Evolutionary conservation across 306 rosid genomes (phyloP), one percentile per base, ranked within the genome.

Genomic region (Dalbergia oliveri): DNA sequence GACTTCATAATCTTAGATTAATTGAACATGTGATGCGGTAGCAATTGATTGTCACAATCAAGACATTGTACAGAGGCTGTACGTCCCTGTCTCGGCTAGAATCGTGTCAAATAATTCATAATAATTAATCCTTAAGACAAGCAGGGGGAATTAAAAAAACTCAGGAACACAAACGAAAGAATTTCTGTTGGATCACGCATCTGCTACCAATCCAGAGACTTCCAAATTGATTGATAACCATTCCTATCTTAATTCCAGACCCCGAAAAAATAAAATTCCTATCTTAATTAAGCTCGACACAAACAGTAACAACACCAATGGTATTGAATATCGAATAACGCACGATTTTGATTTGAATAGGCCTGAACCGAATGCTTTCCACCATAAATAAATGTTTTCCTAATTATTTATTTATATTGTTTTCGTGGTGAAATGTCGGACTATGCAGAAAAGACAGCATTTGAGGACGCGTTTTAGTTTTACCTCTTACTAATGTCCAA

Each of bases 291-390:
- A 72, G 56, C 60, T 39, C 34, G 2, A 64, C 49, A 72, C 75
- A 65, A 56, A 43, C 58, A 57, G 11, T 3, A 8, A 6, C 9
- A 13, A 3, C 57, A 39, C 18, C 6, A 5, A 41, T 26, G 31
- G 1, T 26, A 26, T 26, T 41, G 7, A 9, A 47, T 47, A 47
- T 3, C 11, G 11, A 51, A 54, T 78, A 6, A 5, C n/a, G 31
- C 67, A 82, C 49, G 26, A n/a, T 31, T 53, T 70, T 44, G 62
- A 41, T 50, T 77, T 71, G 65, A 83, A 49, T 34, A 47, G 3
- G 18, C 31, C 31, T 26, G 31, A 15, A 39, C 31, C 34, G n/a
- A 57, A 8, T 69, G 7, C 76, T 76, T 75, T 61, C 15, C 10
- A n/a, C 49, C 35, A 31, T 26, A 51, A 13, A 6, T 23, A 11